Evolutionary conservation across 2,329 filamentous ascomycete genomes (phyloP), one percentile per base, ranked within the genome.

Genomic region (Penicillium sp.): DNA sequence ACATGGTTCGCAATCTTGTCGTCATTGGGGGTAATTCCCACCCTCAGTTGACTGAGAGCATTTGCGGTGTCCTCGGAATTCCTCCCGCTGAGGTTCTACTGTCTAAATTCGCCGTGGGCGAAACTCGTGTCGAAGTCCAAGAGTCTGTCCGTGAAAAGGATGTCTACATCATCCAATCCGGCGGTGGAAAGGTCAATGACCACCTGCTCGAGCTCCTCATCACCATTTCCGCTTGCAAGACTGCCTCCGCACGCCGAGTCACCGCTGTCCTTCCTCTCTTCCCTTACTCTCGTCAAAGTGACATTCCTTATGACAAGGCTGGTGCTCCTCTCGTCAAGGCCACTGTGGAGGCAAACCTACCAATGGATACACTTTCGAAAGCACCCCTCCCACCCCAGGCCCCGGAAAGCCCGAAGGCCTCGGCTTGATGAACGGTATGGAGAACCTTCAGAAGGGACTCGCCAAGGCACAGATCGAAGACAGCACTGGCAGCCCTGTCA

Each of bases 81-180:
- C 88, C 91, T n/a, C 81, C 86, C 18, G 91, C 91, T 65, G 88
- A 92, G 69, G 89, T 93, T 64, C 86, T 92, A 58, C 86, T 97
- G 47, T 85, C 82, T 71, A 97, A 97, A 78, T 99, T 99, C 79
- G 91, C 92, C 31, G 91, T 94, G 49, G 94, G 94, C 64, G 94
- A 97, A 79, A 96, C 90, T 64, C 87, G 93, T 52, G 93, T 96
- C 60, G 94, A 97, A 76, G 96, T 99, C 69, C 85, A 92, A 73
- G 94, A 99, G 76, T 96, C 92, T 13, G 94, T 99, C 48, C 89
- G 94, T 66, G 94, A 91, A 66, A 99, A 99, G 75, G 94, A 99
- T 85, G 94, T 97, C 73, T 99, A 95, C 79, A 97, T 97, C 72
- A 91, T 99, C 68, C 93, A 97, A 77, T 94, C 91, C 40, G 92